Evolutionary conservation across 345 rosid genomes (phyloP).

Genomic region (Microthlaspi erraticum): DNA sequence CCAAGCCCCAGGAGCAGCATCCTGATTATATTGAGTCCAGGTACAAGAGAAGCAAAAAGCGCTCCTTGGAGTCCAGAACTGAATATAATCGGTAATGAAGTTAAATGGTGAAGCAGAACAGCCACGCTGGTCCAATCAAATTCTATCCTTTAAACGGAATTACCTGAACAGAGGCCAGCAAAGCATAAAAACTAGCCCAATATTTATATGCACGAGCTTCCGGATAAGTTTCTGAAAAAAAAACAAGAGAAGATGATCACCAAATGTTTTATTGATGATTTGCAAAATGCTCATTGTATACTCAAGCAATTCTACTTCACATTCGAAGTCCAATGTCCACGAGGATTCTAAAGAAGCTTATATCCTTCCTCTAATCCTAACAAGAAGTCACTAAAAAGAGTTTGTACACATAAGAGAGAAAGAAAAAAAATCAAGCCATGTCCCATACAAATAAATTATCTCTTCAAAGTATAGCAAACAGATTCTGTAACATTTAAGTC

Average conservation of each 20-base stretch:
- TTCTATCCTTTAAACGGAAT: neutral
- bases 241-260: neutral
- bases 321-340: slow-evolving; percentile 15
- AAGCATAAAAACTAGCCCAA: slow-evolving; percentile 88
- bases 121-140: slow-evolving; percentile 2
- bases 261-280: neutral
- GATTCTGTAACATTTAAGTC: neutral
- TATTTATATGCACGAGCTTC: slow-evolving; percentile 85
- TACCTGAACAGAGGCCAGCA: slow-evolving; percentile 56
- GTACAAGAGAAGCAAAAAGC: slow-evolving; percentile 65
- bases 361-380: slow-evolving; percentile 1
- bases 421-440: neutral
- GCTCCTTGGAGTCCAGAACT: slow-evolving; percentile 87
- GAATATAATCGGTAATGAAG: slow-evolving; percentile 33
- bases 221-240: slow-evolving; percentile 42
- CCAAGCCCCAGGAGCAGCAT: slow-evolving; percentile 86
- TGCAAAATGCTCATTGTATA: neutral
- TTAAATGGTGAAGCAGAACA: slow-evolving; percentile 2
- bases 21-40: slow-evolving; percentile 71
- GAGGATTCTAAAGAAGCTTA: slow-evolving; percentile 5
- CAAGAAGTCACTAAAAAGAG: slow-evolving; percentile 1
- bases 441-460: slow-evolving; percentile 5
- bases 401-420: neutral
- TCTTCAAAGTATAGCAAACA: neutral
- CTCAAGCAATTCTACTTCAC: neutral